Percentiles rank a stretch among this genome's conserved stretches.
Evolutionary conservation across 352 stramenopile genomes (phyloP).

Genomic region (Phytophthora sojae): DNA sequence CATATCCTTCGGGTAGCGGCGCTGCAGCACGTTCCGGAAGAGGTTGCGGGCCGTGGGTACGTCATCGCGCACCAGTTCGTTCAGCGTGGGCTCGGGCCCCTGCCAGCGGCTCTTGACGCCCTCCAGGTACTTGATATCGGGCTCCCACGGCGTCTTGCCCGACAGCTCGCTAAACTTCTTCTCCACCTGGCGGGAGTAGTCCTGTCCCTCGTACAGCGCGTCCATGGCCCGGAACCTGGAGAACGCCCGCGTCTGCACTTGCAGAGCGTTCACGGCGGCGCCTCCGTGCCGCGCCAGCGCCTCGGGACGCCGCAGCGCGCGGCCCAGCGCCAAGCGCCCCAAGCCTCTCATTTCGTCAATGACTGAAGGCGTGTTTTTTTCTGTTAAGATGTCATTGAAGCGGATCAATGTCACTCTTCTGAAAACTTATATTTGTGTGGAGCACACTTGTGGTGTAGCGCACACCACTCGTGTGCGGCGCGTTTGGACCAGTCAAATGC

Average conservation of each 20-base stretch:
- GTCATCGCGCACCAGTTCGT: conserved; percentile 85
- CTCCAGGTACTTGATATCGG: conserved; percentile 62
- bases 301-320: conserved; percentile 25
- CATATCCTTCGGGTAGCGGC: conserved; percentile 85
- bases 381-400: neutral
- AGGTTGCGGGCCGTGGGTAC: conserved; percentile 72
- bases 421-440: neutral
- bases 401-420: conserved; percentile 26
- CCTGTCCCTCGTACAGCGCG: conserved; percentile 76
- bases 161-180: conserved; percentile 83
- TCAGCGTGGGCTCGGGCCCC: conserved; percentile 69
- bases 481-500: conserved; percentile 63
- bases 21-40: conserved; percentile 85
- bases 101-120: conserved; percentile 67
- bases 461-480: conserved; percentile 22
- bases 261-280: neutral
- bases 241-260: conserved; percentile 14
- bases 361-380: neutral
- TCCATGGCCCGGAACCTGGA: conserved; percentile 43
- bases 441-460: neutral
- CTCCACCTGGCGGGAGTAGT: conserved; percentile 69
- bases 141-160: conserved; percentile 83
- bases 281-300: conserved; percentile 1
- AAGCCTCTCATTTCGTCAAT: conserved; percentile 40
- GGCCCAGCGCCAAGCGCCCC: conserved; percentile 15